Evolutionary conservation across 306 rosid genomes (phyloP).

Genomic region (Vicia villosa): DNA sequence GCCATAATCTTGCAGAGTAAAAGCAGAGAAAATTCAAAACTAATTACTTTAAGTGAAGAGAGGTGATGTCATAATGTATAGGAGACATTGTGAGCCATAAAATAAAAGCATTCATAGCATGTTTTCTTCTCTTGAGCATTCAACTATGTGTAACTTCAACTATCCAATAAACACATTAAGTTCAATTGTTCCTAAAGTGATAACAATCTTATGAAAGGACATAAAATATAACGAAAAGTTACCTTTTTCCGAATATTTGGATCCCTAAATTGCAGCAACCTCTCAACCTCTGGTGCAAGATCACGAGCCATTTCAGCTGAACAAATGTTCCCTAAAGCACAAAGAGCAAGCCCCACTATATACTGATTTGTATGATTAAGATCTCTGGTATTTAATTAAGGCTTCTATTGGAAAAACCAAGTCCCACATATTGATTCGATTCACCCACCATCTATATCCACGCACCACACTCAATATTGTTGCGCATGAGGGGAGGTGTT

Average conservation of each 20-base stretch:
- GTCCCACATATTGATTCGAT: no score
- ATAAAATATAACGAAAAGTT: slow-evolving; percentile 31
- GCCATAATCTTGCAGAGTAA: slow-evolving; percentile 28
- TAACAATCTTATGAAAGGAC: neutral
- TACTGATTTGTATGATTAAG: slow-evolving; percentile 95
- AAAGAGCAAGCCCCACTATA: slow-evolving; percentile 98
- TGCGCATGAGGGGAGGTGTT: no score
- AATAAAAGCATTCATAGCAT: slow-evolving; percentile 16
- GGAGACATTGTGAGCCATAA: slow-evolving; percentile 17
- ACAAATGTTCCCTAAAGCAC: slow-evolving; percentile 98
- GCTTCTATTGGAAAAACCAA: neutral
- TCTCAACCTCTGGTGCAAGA: slow-evolving; percentile 97
- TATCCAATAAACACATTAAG: slow-evolving; percentile 22
- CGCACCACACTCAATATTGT: no score
- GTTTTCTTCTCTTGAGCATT: slow-evolving; percentile 29
- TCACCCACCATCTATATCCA: no score
- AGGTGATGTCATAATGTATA: slow-evolving; percentile 14
- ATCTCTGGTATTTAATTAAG: slow-evolving; percentile 87
- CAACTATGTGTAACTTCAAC: neutral
- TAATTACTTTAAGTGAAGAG: slow-evolving; percentile 13
- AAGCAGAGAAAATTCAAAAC: slow-evolving; percentile 24
- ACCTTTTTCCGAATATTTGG: slow-evolving; percentile 97
- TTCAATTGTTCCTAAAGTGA: slow-evolving; percentile 21
- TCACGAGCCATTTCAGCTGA: slow-evolving; percentile 99
- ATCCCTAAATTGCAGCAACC: slow-evolving; percentile 89